These are phyloP conservation scores for Backusella luteola DNA, from an alignment of 192 early-diverging fungal species.

Conservation along the genomic window DNA sequence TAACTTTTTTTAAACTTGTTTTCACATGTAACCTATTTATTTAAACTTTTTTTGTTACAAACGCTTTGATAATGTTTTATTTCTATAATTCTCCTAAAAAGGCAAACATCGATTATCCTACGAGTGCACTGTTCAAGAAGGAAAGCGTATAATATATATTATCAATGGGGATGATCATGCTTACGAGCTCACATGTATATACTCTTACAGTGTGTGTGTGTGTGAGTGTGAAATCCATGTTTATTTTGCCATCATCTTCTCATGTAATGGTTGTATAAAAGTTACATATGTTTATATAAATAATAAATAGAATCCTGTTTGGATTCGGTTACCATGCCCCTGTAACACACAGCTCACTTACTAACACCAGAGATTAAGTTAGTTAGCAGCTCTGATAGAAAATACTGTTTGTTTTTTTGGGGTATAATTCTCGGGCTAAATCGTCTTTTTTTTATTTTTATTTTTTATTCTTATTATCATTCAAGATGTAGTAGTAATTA, in stretches of 20 bases:
- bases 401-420: not conserved
- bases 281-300: not conserved
- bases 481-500: too few species aligned
- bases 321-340: not conserved
- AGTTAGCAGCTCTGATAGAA: not conserved
- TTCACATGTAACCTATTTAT: conserved; percentile 6
- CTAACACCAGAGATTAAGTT: not conserved
- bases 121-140: not conserved
- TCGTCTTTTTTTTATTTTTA: not conserved
- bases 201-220: too few species aligned
- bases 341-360: not conserved
- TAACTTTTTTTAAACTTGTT: not conserved
- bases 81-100: not conserved
- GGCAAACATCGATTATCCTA: not conserved
- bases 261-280: too few species aligned
- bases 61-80: conserved; percentile 5
- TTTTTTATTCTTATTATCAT: not conserved
- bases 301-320: conserved; percentile 2
- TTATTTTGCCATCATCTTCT: too few species aligned
- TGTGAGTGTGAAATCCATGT: too few species aligned
- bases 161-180: too few species aligned
- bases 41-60: conserved; percentile 8
- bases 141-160: too few species aligned
- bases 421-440: not conserved
- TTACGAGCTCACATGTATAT: too few species aligned